Conservation (phyloP, 2,329 filamentous ascomycete species). For the Fonsecaea monophora region DNA sequence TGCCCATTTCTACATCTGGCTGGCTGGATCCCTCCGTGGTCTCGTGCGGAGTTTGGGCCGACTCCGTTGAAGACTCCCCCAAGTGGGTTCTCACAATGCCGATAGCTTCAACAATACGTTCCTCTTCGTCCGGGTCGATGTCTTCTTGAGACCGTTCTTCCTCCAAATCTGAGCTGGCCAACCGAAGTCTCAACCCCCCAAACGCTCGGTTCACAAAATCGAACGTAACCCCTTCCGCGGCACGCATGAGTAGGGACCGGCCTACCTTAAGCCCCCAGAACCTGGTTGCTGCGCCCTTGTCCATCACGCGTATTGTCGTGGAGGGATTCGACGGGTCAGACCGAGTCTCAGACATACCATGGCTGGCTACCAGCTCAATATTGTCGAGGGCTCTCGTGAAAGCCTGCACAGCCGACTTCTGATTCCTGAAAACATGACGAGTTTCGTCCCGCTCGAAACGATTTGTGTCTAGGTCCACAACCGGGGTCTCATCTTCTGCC, state of each 20-base stretch:
- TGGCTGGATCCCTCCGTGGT: constrained; percentile 18
- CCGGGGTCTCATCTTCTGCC: constrained; percentile 55
- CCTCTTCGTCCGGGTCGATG: constrained; percentile 55
- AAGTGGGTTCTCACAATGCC: constrained; percentile 39
- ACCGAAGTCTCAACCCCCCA: constrained; percentile 61
- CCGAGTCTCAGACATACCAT: constrained; percentile 45
- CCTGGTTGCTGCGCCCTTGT: constrained; percentile 51
- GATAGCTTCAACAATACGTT: constrained; percentile 51
- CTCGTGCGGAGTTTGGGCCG: constrained; percentile 13
- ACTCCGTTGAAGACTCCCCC: constrained; percentile 12
- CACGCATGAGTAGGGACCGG: constrained; percentile 65
- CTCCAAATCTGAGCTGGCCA: constrained; percentile 46
- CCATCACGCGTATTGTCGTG: constrained; percentile 46
- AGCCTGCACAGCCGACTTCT: constrained; percentile 62
- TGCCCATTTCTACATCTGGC: constrained; percentile 27
- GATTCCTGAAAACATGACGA: constrained; percentile 59
- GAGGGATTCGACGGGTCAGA: constrained; percentile 36
- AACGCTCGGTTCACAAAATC: constrained; percentile 66
- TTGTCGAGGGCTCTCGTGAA: constrained; percentile 61
- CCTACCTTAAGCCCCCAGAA: constrained; percentile 69
- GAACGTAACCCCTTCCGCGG: constrained; percentile 62
- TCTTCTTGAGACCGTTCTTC: constrained; percentile 60
- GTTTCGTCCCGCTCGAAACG: constrained; percentile 64
- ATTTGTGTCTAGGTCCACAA: constrained; percentile 64
- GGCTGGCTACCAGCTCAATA: constrained; percentile 59